Base-by-base conservation (phyloP, 257 asterid species). In the Ligustrum vulgare region DNA sequence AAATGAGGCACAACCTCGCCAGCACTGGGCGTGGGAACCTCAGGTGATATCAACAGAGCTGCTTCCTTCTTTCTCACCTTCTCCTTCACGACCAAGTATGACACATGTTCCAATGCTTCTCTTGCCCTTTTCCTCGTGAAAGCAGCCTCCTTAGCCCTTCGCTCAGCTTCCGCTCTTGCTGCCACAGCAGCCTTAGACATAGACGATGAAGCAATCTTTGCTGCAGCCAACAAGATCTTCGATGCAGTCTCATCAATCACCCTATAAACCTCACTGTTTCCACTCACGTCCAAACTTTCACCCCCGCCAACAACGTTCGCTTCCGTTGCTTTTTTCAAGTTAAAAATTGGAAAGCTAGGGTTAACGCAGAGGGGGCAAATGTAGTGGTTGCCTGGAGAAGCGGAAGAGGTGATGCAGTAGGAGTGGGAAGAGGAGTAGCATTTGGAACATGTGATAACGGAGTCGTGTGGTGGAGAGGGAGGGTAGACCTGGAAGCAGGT, bases 91-190 rank as follows among this genome's bases (percentile, higher is more conserved):
- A 75, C 87, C 78, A 92, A 73, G 75, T 71, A 75, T 0, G 91
- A 87, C 6, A 90, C 85, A 25, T 86, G 89, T 65, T 88, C 97
- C 82, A 92, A 71, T 1, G 95, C 92, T 73, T 88, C 97, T 76
- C 84, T 87, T 1, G 98, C 98, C 71, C 93, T 83, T 78, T 92
- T 94, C 82, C 93, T 79, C 2, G 98, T 72, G 36, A 71, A 73
- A 0, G 94, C 97, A 0, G 97, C 97, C 79, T 94, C 97, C 82
- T 77, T 92, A 3, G 90, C 96, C 79, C 87, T 71, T 82, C 86
- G 84, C 89, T 90, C 97, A 0, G 97, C 97, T 82, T 87, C 93
- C 0, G 77, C 84, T 70, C 75, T 87, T 0, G 95, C 89, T 0
- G 85, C 87, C 78, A 70, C 78, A 1, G 88, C 93, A 0, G 97